Percentiles rank a stretch among this genome's conserved stretches.
Evolutionary conservation across 2,329 filamentous ascomycete genomes (phyloP).

Genomic region (Calonectria hongkongensis): DNA sequence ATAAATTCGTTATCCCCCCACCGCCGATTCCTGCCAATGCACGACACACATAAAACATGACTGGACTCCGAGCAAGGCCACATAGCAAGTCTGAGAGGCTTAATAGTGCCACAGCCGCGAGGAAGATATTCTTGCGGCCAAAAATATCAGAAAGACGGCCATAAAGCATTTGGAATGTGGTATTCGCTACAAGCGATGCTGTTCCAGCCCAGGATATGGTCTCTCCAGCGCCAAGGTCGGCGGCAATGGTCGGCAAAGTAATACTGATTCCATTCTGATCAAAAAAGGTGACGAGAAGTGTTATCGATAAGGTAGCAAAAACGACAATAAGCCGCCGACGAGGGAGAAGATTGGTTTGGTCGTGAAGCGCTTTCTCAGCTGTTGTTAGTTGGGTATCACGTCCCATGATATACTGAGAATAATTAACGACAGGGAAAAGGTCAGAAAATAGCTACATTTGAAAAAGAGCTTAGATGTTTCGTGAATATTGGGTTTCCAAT

Average conservation of each 20-base stretch:
- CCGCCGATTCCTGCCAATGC: slow-evolving; percentile 77
- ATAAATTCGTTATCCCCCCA: slow-evolving; percentile 75
- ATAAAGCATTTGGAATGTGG: slow-evolving; percentile 79
- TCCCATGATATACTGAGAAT: neutral
- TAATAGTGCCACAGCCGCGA: slow-evolving; percentile 71
- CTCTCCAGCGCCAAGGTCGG: slow-evolving; percentile 66
- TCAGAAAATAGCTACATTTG: neutral
- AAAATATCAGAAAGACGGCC: slow-evolving; percentile 77
- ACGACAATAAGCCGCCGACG: slow-evolving; percentile 68
- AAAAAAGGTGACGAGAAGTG: slow-evolving; percentile 73
- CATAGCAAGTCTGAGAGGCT: slow-evolving; percentile 75
- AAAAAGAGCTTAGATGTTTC: neutral
- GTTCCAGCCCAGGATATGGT: slow-evolving; percentile 75
- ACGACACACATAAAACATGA: slow-evolving; percentile 77
- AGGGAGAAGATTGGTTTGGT: slow-evolving; percentile 75
- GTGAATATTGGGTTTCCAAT: too few species aligned
- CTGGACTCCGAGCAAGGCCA: slow-evolving; percentile 71
- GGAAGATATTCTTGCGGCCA: slow-evolving; percentile 74
- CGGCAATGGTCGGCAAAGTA: slow-evolving; percentile 70
- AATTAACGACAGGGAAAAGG: neutral
- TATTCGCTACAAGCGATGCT: slow-evolving; percentile 73
- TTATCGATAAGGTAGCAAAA: slow-evolving; percentile 70
- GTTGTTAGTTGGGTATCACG: neutral
- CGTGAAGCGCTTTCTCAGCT: slow-evolving; percentile 68
- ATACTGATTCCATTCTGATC: slow-evolving; percentile 74